These are phyloP conservation scores for Neoscytalidium dimidiatum DNA, from an alignment of 2,329 filamentous ascomycete genomes.

Conservation along the genomic window DNA sequence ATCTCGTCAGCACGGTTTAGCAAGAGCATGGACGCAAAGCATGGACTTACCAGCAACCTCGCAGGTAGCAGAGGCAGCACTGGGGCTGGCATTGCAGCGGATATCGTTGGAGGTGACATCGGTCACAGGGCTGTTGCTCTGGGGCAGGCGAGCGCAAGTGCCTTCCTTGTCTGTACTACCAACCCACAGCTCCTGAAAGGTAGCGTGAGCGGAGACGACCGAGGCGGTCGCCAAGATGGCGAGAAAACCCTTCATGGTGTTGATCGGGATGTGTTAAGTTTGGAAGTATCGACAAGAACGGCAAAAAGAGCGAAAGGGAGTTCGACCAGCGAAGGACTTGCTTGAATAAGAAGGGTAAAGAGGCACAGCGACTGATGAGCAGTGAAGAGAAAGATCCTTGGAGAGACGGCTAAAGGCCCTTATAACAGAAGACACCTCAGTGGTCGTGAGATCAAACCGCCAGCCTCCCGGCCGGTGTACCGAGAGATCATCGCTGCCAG, in stretches of 20 bases:
- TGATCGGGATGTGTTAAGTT: neutral
- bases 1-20: conserved; percentile 20
- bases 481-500: neutral
- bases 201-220: conserved; percentile 39
- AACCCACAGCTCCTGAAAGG: conserved; percentile 42
- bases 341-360: neutral
- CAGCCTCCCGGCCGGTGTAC: neutral
- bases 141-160: conserved; percentile 51
- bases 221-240: conserved; percentile 35
- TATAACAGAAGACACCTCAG: neutral
- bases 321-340: conserved; percentile 17
- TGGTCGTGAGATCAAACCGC: neutral
- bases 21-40: neutral
- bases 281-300: neutral
- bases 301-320: neutral
- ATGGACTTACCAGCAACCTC: conserved; percentile 7
- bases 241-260: conserved; percentile 21
- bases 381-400: conserved; percentile 7
- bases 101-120: conserved; percentile 38
- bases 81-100: conserved; percentile 38
- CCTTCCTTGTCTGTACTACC: conserved; percentile 33
- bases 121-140: conserved; percentile 38
- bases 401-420: neutral
- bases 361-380: conserved; percentile 9
- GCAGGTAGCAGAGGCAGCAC: conserved; percentile 28